phyloP scores from a whole-genome alignment of 1,139 yeast genomes.

The Kazachstania sp. region DNA sequence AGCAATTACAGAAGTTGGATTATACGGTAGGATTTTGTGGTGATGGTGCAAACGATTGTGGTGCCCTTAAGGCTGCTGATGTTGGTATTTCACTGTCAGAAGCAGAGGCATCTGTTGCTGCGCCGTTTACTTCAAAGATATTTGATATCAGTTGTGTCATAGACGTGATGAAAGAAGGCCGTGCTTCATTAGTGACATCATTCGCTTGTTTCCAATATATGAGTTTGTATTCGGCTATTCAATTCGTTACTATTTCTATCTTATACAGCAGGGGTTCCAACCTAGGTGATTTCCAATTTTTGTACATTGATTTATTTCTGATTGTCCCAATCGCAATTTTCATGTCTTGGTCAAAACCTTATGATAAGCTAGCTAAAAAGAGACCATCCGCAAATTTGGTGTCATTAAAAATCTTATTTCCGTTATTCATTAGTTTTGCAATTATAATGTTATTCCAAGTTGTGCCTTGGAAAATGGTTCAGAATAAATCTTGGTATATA shows the following conservation, averaged over 20 bases:
- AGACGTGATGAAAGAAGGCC: slow-evolving; percentile 85
- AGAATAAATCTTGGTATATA: slow-evolving; percentile 61
- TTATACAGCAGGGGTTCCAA: slow-evolving; percentile 85
- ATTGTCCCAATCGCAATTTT: slow-evolving; percentile 91
- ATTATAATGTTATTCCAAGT: slow-evolving; percentile 59
- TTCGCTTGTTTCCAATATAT: slow-evolving; percentile 96
- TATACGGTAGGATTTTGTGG: slow-evolving; percentile 97
- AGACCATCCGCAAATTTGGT: slow-evolving; percentile 92
- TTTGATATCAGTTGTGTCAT: slow-evolving; percentile 91
- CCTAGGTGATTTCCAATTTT: slow-evolving; percentile 93
- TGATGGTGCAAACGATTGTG: slow-evolving; percentile 96
- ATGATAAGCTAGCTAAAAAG: slow-evolving; percentile 48
- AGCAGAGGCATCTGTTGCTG: slow-evolving; percentile 98
- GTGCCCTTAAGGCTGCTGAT: slow-evolving; percentile 95
- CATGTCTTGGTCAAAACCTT: slow-evolving; percentile 96
- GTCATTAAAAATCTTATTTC: slow-evolving; percentile 76
- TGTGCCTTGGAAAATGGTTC: slow-evolving; percentile 53
- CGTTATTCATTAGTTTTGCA: slow-evolving; percentile 64
- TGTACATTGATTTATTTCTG: slow-evolving; percentile 82
- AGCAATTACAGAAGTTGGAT: slow-evolving; percentile 71
- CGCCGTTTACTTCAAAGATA: slow-evolving; percentile 86
- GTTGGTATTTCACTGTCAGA: slow-evolving; percentile 93
- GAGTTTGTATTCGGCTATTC: slow-evolving; percentile 96
- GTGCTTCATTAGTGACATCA: slow-evolving; percentile 89
- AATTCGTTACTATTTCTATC: slow-evolving; percentile 77